Evolutionary conservation across 495 filamentous ascomycete species (phyloP).

Genomic region (Neurospora sp.): DNA sequence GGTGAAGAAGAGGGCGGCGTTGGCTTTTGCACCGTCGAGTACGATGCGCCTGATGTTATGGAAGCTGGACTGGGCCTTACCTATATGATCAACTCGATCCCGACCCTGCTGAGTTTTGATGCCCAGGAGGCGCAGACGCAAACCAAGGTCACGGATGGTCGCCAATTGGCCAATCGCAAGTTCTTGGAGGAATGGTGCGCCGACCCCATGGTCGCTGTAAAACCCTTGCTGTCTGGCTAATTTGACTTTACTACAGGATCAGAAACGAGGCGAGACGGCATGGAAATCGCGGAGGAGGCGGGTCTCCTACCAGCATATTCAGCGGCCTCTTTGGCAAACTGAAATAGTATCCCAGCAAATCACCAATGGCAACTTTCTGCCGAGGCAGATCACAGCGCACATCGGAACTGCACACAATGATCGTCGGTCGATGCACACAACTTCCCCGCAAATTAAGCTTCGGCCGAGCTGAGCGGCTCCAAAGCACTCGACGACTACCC

Average conservation of each 20-base stretch:
- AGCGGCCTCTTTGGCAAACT: slow-evolving; percentile 35
- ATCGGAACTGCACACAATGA: neutral
- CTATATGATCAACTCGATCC: slow-evolving; percentile 55
- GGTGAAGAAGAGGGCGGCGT: slow-evolving; percentile 54
- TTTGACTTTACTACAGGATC: slow-evolving; percentile 32
- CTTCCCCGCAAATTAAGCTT: neutral
- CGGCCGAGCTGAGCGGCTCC: neutral
- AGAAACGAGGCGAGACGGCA: slow-evolving; percentile 44
- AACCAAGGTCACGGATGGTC: slow-evolving; percentile 44
- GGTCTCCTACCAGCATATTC: slow-evolving; percentile 22
- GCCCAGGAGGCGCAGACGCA: slow-evolving; percentile 46
- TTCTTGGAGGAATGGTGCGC: slow-evolving; percentile 41
- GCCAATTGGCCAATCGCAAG: slow-evolving; percentile 40
- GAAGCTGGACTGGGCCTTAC: slow-evolving; percentile 40
- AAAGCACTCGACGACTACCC: neutral
- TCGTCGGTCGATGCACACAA: neutral
- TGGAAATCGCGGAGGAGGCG: slow-evolving; percentile 34
- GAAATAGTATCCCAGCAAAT: neutral
- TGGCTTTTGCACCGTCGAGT: slow-evolving; percentile 50
- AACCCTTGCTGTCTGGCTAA: neutral
- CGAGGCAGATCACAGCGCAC: neutral
- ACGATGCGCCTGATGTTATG: slow-evolving; percentile 49
- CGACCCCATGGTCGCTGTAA: neutral
- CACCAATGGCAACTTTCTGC: neutral
- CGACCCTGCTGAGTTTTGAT: slow-evolving; percentile 58